Conservation (phyloP, 129 eudicot genomes). For the Helichrysum umbraculigerum region DNA sequence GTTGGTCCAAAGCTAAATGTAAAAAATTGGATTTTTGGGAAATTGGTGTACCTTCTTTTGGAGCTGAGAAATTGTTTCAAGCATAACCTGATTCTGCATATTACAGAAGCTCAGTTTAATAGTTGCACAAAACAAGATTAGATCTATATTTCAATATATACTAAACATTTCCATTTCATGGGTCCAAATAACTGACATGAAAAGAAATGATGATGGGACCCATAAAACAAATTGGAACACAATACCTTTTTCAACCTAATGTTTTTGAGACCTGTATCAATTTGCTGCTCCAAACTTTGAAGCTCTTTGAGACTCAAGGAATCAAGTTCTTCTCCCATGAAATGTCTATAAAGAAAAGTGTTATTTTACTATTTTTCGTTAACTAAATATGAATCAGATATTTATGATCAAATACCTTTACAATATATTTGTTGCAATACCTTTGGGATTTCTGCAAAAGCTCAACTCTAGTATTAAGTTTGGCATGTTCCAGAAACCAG, state of each 20-base stretch:
- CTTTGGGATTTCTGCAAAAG: conserved; percentile 64
- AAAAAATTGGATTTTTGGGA: background rate
- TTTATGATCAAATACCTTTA: background rate
- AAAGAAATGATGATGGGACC: conserved; percentile 1
- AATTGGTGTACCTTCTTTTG: conserved; percentile 63
- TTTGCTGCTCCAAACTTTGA: conserved; percentile 9
- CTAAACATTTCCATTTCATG: background rate
- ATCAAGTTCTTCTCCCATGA: conserved; percentile 13
- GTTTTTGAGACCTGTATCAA: conserved; percentile 6
- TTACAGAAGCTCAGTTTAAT: background rate
- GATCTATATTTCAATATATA: conserved; percentile 7
- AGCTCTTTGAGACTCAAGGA: conserved; percentile 7
- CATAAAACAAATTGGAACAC: background rate
- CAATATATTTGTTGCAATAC: conserved; percentile 29
- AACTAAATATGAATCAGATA: background rate
- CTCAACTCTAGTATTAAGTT: conserved; percentile 76
- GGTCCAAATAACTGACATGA: background rate
- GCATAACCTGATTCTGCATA: conserved; percentile 82
- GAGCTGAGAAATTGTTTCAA: conserved; percentile 74
- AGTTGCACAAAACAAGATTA: background rate
- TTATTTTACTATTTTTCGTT: conserved; percentile 42
- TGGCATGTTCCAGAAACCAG: conserved; percentile 66
- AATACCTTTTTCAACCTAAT: conserved; percentile 50
- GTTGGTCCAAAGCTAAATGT: background rate
- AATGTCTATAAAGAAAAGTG: conserved; percentile 30